Evolutionary conservation across 1,284 basidiomycete genomes (phyloP), one percentile per base, ranked within the genome.

Genomic region (Mycocalia duriaeana): DNA sequence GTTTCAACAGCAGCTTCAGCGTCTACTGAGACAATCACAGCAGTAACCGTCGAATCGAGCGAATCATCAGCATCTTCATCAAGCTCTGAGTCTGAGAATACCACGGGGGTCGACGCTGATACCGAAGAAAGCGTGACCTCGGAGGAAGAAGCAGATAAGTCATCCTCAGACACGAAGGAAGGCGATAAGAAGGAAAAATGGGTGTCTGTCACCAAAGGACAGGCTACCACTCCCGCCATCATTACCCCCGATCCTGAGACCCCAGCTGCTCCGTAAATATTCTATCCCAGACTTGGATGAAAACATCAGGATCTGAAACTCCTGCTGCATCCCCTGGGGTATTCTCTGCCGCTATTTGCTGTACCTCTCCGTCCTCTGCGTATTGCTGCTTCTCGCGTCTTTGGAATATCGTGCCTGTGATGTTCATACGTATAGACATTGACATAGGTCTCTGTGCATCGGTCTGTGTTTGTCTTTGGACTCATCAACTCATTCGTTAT

Each of bases 121-220:
- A 78, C 77, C 22, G 85, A 87, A 62, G 82, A 82, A 57, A 86
- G 82, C 55, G 67, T 83, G 53, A 82, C 84, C 4, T 85, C 85
- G 41, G 85, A 88, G 54, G 83, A 84, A 53, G 82, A 83, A 54
- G 62, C 67, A 18, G 73, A 76, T 26, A 76, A 59, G 51, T 61
- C 64, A 44, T 63, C 62, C 41, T 60, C 56, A 37, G 50, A 57
- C 34, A 52, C 51, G 14, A 53, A 59, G 19, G 63, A 65, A 24
- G 67, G 66, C 23, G 53, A 52, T 44, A 71, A 69, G 55, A 77
- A 76, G 58, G 83, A 87, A 60, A 86, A 84, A 58, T 89, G 87
- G 86, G 77, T 89, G 46, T 71, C 84, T 23, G 79, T 89, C 56
- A 72, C 72, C 54, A 61, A 60, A 9, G 58, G 62, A 31, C 34